Conservation (phyloP, 73 alveolate species). For the Paramecium caudatum region DNA sequence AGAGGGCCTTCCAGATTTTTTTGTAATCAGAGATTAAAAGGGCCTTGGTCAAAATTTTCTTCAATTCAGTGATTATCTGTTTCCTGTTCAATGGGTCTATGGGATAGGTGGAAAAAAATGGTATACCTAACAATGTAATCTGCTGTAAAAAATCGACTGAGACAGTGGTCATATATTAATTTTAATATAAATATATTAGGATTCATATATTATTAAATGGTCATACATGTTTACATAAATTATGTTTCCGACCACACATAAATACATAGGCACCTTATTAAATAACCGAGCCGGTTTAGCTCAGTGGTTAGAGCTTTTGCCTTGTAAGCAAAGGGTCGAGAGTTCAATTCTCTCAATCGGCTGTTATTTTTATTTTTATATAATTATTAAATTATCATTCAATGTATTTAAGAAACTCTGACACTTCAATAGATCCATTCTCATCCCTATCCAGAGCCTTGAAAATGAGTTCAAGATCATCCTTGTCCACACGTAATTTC, state of each 20-base stretch:
- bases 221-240: too few species aligned
- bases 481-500: slow-evolving; percentile 1
- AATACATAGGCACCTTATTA: too few species aligned
- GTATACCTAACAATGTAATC: slow-evolving; percentile 51
- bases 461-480: slow-evolving; percentile 47
- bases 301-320: slow-evolving; percentile 67
- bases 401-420: slow-evolving; percentile 18
- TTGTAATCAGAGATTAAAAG: slow-evolving; percentile 9
- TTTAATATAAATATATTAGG: slow-evolving; percentile 18
- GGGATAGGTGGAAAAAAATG: too few species aligned
- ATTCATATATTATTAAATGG: too few species aligned
- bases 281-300: slow-evolving; percentile 71
- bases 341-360: slow-evolving; percentile 72
- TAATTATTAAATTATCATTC: not conserved
- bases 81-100: slow-evolving; percentile 59
- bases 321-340: slow-evolving; percentile 74
- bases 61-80: slow-evolving; percentile 34
- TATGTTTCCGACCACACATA: not conserved
- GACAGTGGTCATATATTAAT: slow-evolving; percentile 56
- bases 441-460: slow-evolving; percentile 41
- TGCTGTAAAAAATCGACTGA: slow-evolving; percentile 60
- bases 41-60: slow-evolving; percentile 1
- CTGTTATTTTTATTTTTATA: slow-evolving; percentile 29
- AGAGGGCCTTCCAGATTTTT: slow-evolving; percentile 68
- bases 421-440: not conserved